phyloP scores from a whole-genome alignment of 192 early-diverging fungal genomes.

The Coemansia sp. region DNA sequence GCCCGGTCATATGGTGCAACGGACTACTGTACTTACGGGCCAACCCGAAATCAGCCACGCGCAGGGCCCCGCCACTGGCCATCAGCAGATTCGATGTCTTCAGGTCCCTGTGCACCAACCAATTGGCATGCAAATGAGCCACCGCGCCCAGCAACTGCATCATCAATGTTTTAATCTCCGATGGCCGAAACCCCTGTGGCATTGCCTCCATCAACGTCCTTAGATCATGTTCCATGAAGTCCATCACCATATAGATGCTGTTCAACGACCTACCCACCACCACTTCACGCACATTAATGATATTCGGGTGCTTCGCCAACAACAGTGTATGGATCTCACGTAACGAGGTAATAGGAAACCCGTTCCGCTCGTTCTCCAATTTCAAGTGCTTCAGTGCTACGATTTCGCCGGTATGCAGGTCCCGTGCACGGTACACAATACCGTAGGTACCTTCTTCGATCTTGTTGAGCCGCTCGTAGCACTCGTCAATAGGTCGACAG shows the following conservation, averaged over 20 bases:
- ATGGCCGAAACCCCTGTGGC: conserved; percentile 75
- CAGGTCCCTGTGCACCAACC: conserved; percentile 91
- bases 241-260: conserved; percentile 96
- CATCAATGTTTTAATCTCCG: conserved; percentile 82
- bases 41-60: conserved; percentile 97
- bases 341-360: conserved; percentile 77
- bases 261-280: conserved; percentile 59
- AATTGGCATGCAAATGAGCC: conserved; percentile 80
- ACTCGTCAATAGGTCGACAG: conserved; percentile 41
- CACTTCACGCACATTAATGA: conserved; percentile 80
- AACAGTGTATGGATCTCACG: conserved; percentile 77
- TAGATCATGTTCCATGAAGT: conserved; percentile 95
- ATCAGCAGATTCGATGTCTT: conserved; percentile 83
- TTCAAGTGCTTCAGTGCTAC: conserved; percentile 78
- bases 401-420: conserved; percentile 75
- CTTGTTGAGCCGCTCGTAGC: conserved; percentile 91
- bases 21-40: conserved; percentile 86
- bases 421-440: conserved; percentile 89
- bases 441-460: conserved; percentile 98
- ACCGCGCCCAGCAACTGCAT: conserved; percentile 77
- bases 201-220: conserved; percentile 88
- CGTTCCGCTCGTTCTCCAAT: conserved; percentile 74
- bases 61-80: conserved; percentile 77
- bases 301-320: conserved; percentile 78
- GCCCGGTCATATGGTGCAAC: conserved; percentile 75